phyloP scores from a whole-genome alignment of 225 moss, liverwort and hornwort genomes.

The Sphagnum tenellum region DNA sequence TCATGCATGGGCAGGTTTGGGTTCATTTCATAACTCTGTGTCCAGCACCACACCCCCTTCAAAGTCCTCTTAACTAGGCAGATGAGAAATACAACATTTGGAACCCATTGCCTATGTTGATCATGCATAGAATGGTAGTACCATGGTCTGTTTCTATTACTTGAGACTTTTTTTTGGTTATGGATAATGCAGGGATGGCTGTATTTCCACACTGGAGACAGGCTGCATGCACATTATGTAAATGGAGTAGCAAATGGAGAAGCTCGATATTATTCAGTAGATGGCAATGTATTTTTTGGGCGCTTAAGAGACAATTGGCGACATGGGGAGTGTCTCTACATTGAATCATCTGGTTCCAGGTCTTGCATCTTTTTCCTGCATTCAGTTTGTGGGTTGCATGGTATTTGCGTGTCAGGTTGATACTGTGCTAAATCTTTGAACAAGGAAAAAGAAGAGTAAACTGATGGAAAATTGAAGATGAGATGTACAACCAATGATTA shows the following conservation, averaged over 20 bases:
- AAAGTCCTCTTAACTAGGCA: no score
- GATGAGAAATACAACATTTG: no score
- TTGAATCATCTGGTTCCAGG: conserved; percentile 48
- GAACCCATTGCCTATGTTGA: no score
- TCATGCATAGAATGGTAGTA: no score
- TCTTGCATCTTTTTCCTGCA: conserved; percentile 3
- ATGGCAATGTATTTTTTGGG: conserved; percentile 49
- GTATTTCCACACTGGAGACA: conserved; percentile 45
- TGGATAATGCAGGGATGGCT: conserved; percentile 33
- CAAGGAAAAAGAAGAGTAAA: no score
- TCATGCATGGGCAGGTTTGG: conserved; percentile 46
- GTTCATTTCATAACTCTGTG: no score
- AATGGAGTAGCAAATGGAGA: conserved; percentile 52
- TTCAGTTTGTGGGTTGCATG: neutral
- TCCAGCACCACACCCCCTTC: no score
- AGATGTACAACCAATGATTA: no score
- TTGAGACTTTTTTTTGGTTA: neutral
- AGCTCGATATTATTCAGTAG: conserved; percentile 38
- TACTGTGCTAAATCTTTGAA: neutral
- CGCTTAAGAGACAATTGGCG: conserved; percentile 47
- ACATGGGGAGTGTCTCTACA: conserved; percentile 49
- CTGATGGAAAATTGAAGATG: no score
- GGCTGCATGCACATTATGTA: conserved; percentile 36
- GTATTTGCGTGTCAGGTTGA: neutral
- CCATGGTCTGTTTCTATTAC: no score